Evolutionary conservation across 2,329 filamentous ascomycete genomes (phyloP), one percentile per base, ranked within the genome.

Genomic region (Escovopsis sp.): DNA sequence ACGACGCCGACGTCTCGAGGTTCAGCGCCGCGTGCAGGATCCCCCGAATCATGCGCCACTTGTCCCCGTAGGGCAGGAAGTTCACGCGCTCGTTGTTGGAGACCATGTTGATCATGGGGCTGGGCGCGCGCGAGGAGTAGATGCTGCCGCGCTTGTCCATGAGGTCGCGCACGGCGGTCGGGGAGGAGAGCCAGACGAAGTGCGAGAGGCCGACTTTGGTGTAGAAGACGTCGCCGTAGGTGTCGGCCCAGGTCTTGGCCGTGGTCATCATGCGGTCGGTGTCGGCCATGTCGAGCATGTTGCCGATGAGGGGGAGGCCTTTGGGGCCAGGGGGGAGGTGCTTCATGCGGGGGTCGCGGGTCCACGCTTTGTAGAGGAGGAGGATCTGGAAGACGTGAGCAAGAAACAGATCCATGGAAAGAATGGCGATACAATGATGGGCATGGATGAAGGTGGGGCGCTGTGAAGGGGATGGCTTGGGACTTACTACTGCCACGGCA

Each of bases 191-290:
- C 0, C 72, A 61, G 13, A 72, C 52, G 42, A 68, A 48, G 5
- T 55, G 51, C 28, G 61, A 57, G 0, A 61, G 62, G 1, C 68
- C 68, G 0, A 70, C 50, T 1, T 69, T 65, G 3, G 72, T 50
- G 1, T 59, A 65, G 45, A 66, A 71, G 0, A 72, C 46, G 0
- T 66, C 64, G 0, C 66, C 53, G 30, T 71, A 71, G 44, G 68
- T 53, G 5, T 60, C 42, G 0, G 66, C 64, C 68, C 68, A 72
- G 45, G 65, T 62, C 27, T 64, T 48, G 35, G 35, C 43, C 18
- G 45, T 35, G 7, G 40, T 28, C n/a, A 50, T 53, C 7, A 47
- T 49, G 39, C 49, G 49, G 11, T 52, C 11, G 23, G 50, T 52
- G 32, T 50, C 52, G 21, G 45, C 45, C 8, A 52, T 16, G 4